Conservation (phyloP, 225 moss, liverwort and hornwort genomes). For the Pleurozium schreberi region DNA sequence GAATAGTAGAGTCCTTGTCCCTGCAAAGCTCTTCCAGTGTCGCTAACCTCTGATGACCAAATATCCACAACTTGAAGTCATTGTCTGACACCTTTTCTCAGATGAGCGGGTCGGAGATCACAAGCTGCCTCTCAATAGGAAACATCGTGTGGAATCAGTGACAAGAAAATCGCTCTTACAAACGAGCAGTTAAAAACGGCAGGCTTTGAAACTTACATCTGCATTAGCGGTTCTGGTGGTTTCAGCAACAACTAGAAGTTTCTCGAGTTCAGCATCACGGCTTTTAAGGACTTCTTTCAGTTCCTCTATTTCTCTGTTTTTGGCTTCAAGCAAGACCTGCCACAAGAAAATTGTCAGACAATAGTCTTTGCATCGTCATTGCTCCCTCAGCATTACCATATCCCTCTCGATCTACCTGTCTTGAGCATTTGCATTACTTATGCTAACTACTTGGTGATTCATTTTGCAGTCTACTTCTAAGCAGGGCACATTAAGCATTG, state of each 20-base stretch:
- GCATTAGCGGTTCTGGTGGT: conserved; percentile 4
- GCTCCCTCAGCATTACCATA: not conserved
- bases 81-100: not conserved
- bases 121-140: not conserved
- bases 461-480: not conserved
- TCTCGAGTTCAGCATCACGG: conserved; percentile 13
- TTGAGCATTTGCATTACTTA: not conserved
- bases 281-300: conserved; percentile 4
- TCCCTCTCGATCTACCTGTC: not conserved
- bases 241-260: conserved; percentile 3
- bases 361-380: not conserved
- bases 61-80: not conserved
- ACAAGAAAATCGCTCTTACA: not conserved
- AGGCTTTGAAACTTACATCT: conserved; percentile 8
- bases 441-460: not conserved
- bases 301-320: conserved; percentile 20
- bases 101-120: not conserved
- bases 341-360: not conserved
- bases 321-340: conserved; percentile 17
- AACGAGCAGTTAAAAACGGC: not conserved
- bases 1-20: conserved; percentile 14
- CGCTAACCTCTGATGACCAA: conserved; percentile 17
- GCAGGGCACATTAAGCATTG: not conserved
- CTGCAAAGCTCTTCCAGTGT: conserved; percentile 21
- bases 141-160: not conserved